Base-by-base conservation (phyloP, 192 early-diverging fungal genomes). In the Pilobolus umbonatus region DNA sequence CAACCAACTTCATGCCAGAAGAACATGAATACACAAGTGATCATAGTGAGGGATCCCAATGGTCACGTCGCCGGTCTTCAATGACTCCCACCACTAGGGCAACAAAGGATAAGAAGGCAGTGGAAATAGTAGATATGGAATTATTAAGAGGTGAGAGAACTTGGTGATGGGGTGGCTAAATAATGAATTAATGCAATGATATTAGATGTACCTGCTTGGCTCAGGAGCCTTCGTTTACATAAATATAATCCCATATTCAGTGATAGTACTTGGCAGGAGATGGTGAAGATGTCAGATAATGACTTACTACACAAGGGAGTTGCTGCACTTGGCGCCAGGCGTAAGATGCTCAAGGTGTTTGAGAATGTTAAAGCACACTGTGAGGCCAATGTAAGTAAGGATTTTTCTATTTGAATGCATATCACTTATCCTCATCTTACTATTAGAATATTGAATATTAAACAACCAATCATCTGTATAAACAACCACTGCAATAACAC, bases 301-400 rank as follows among this genome's bases (percentile, higher is more conserved):
- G 82, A 86, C 25, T 77, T 98, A 61, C 80, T 81, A 39, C 81
- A 75, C 31, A 84, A 87, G 58, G 96, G 96, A 24, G 94, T 98
- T 8, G 73, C 88, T 5, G 94, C 96, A 46, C 80, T 96, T 58
- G 96, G 96, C 45, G 96, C 96, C 21, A 84, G 96, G 24, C 81
- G 91, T 61, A 98, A 98, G 75, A 92, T 98, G 83, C 69, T 96
- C 46, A 96, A 96, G 75, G 92, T 94, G 50, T 98, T 98, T 82
- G 94, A 94, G 64, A 75, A 86, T 49, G 80, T 92, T 34, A 67
- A 69, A 28, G 55, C 30, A 4, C 59, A 72, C 42, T 72, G 69
- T 47, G 64, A 55, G 34, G 42, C 42, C 28, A 72, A 67, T 46
- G 69, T 72, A 62, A 62, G 69, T 68, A 5, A 7, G 19, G 1